These are phyloP conservation scores for Fusarium robinianum DNA, from an alignment of 2,329 filamentous ascomycete species.

Conservation along the genomic window DNA sequence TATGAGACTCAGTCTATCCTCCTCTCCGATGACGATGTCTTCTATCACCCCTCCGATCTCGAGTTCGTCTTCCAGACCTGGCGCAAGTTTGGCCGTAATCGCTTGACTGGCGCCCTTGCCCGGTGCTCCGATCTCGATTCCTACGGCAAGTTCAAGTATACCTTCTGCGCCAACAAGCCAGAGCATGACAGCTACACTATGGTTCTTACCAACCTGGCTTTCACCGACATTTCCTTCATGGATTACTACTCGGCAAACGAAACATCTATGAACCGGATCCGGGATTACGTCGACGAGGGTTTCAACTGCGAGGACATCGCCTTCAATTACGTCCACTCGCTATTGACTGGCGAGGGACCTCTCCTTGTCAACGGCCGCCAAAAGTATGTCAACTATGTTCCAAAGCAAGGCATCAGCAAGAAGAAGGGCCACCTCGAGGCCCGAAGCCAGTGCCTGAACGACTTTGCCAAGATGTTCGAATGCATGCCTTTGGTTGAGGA, in stretches of 20 bases:
- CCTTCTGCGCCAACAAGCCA: conserved; percentile 37
- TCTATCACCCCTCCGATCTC: conserved; percentile 44
- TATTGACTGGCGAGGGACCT: conserved; percentile 42
- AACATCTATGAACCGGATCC: conserved; percentile 38
- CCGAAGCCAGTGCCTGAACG: conserved; percentile 44
- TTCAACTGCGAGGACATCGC: conserved; percentile 50
- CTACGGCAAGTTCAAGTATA: conserved; percentile 39
- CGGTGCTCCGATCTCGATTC: conserved; percentile 40
- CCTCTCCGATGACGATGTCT: conserved; percentile 47
- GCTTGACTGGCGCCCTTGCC: conserved; percentile 43
- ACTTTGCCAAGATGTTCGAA: conserved; percentile 41
- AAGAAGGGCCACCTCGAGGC: conserved; percentile 41
- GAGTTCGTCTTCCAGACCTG: conserved; percentile 49
- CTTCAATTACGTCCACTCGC: conserved; percentile 43
- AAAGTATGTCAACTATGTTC: conserved; percentile 41
- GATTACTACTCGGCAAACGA: conserved; percentile 47
- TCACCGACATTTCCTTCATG: conserved; percentile 45
- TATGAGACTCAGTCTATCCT: conserved; percentile 47
- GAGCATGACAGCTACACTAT: conserved; percentile 41
- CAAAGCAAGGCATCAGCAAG: conserved; percentile 41
- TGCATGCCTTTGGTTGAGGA: conserved; percentile 44
- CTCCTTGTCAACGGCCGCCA: conserved; percentile 42
- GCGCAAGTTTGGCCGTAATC: conserved; percentile 44
- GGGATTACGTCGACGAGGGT: conserved; percentile 44
- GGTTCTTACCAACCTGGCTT: conserved; percentile 46